A percentile compares a stretch with the other conserved stretches of the same genome.
Conservation (phyloP, 2,329 filamentous ascomycete genomes). For the Hirsutella minnesotensis region DNA sequence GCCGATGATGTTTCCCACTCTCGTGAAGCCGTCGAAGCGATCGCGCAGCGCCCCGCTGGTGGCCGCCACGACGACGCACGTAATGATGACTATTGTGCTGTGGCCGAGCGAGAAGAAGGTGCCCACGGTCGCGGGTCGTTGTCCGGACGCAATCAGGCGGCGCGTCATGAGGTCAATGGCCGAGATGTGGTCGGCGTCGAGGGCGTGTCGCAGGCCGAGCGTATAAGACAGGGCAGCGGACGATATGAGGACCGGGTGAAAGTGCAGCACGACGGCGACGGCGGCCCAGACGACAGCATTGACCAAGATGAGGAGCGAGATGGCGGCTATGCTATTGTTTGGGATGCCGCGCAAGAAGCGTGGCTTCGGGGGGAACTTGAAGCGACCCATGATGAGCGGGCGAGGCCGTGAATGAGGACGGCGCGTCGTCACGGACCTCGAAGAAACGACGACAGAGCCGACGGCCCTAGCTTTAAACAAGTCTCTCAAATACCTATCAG, state of each 20-base stretch:
- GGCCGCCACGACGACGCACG: slow-evolving; percentile 82
- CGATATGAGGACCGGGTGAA: slow-evolving; percentile 53
- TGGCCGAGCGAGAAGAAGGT: slow-evolving; percentile 92
- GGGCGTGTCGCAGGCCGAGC: slow-evolving; percentile 82
- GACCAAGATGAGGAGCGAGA: slow-evolving; percentile 33
- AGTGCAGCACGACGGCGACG: slow-evolving; percentile 39
- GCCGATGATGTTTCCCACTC: slow-evolving; percentile 78
- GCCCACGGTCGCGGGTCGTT: slow-evolving; percentile 80
- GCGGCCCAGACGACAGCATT: slow-evolving; percentile 46
- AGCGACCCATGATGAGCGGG: slow-evolving; percentile 7
- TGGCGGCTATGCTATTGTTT: slow-evolving; percentile 31
- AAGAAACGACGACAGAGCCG: no score
- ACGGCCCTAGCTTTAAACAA: no score
- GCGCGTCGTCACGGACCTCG: no score
- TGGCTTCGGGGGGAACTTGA: slow-evolving; percentile 15
- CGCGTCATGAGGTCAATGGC: slow-evolving; percentile 95
- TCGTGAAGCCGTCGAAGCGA: slow-evolving; percentile 68
- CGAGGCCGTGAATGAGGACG: no score
- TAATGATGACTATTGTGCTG: slow-evolving; percentile 84
- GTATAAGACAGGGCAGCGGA: slow-evolving; percentile 80
- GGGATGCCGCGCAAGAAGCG: slow-evolving; percentile 19
- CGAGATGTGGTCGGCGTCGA: slow-evolving; percentile 81
- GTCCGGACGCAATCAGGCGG: slow-evolving; percentile 72
- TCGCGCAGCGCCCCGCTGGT: slow-evolving; percentile 74
- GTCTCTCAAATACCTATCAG: no score